A percentile compares a stretch with the other conserved stretches of the same genome.
phyloP scores from a whole-genome alignment of 2,329 filamentous ascomycete species.

The Claviceps spartinae region DNA sequence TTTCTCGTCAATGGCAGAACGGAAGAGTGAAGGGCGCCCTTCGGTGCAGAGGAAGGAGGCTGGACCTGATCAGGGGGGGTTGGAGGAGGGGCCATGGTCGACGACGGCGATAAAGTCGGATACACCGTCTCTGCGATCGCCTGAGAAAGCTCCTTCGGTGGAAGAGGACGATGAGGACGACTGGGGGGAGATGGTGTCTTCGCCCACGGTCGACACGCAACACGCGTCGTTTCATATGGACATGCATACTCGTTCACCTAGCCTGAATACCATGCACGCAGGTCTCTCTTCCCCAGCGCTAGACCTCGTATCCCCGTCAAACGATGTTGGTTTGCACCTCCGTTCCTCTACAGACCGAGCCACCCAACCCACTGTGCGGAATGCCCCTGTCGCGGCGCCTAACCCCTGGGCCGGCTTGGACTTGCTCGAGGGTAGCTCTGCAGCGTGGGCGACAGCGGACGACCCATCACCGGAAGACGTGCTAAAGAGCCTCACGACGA shows the following conservation, averaged over 20 bases:
- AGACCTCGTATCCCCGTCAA: neutral
- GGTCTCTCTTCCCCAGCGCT: neutral
- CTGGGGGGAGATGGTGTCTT: slow-evolving; percentile 46
- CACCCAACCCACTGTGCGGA: no score
- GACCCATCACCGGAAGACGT: neutral
- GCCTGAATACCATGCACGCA: neutral
- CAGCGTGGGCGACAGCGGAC: neutral
- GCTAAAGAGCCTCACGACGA: neutral
- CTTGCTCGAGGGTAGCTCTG: neutral
- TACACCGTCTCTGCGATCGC: neutral
- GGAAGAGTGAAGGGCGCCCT: neutral
- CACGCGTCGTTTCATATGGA: neutral
- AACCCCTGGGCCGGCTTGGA: neutral
- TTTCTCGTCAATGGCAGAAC: neutral
- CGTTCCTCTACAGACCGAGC: neutral
- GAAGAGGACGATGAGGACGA: slow-evolving; percentile 36
- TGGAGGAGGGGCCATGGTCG: neutral
- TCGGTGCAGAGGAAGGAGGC: neutral
- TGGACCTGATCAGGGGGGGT: neutral
- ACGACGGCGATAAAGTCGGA: neutral
- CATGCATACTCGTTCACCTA: neutral
- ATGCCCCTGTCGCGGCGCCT: neutral
- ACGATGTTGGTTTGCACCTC: no score
- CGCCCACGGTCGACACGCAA: slow-evolving; percentile 11
- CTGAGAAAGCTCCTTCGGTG: neutral